Conservation (phyloP, 805 yeast genomes). For the Ogataea parapolymorpha region DNA sequence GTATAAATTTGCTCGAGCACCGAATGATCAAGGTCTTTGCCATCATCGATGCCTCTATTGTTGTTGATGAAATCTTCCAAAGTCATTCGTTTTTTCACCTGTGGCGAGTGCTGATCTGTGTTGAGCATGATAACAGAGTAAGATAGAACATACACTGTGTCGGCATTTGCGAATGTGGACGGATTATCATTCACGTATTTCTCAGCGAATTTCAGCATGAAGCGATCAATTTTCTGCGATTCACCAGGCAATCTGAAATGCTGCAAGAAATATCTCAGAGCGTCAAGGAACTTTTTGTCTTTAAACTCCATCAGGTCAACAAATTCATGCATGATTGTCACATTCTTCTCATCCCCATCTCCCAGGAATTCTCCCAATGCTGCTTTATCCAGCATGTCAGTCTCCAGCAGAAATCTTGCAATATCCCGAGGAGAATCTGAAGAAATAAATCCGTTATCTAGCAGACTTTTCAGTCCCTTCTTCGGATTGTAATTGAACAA, state of each 20-base stretch:
- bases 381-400: constrained; percentile 76
- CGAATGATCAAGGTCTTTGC: constrained; percentile 75
- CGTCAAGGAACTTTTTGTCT: constrained; percentile 70
- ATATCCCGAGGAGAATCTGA: constrained; percentile 61
- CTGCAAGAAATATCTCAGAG: constrained; percentile 81
- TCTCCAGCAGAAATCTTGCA: constrained; percentile 66
- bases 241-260: constrained; percentile 95
- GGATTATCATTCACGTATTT: constrained; percentile 88
- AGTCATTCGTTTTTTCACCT: constrained; percentile 84
- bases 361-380: constrained; percentile 90
- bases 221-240: constrained; percentile 95
- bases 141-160: constrained; percentile 87
- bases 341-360: constrained; percentile 74
- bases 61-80: constrained; percentile 81
- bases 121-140: constrained; percentile 91
- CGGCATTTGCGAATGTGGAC: constrained; percentile 83
- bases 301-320: constrained; percentile 83
- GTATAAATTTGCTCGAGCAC: constrained; percentile 64
- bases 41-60: constrained; percentile 91
- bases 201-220: constrained; percentile 95
- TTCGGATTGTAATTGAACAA: constrained; percentile 84
- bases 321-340: constrained; percentile 88
- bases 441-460: constrained; percentile 60
- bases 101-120: constrained; percentile 90
- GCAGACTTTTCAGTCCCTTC: constrained; percentile 64